A percentile compares a stretch with the other conserved stretches of the same genome.
Conservation (phyloP, 1,284 basidiomycete genomes). For the Malassezia caprae region DNA sequence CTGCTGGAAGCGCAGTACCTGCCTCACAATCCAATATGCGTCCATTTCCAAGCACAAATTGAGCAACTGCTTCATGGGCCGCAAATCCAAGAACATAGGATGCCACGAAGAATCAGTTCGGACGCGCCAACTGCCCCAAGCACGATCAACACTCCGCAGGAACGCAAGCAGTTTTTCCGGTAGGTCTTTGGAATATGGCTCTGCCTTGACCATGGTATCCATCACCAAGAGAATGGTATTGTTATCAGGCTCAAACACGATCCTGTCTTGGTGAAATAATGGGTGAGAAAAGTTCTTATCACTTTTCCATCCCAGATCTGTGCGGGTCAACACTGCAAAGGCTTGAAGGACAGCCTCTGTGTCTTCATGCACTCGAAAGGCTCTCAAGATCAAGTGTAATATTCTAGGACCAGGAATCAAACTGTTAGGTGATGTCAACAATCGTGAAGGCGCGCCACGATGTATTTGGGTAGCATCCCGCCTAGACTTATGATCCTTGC, state of each 20-base stretch:
- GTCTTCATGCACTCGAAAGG: background rate
- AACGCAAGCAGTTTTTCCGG: background rate
- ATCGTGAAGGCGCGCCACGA: background rate
- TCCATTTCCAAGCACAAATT: background rate
- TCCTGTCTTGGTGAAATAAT: background rate
- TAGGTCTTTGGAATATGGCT: background rate
- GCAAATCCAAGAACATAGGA: constrained; percentile 6
- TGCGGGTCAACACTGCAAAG: background rate
- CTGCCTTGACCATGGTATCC: background rate
- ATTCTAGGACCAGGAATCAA: constrained; percentile 3
- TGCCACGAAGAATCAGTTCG: background rate
- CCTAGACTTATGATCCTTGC: background rate
- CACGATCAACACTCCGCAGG: constrained; percentile 1
- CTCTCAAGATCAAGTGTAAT: background rate
- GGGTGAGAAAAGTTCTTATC: background rate
- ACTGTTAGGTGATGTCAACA: background rate
- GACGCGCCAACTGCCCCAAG: background rate
- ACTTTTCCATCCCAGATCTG: background rate
- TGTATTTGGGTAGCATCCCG: background rate
- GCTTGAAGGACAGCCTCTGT: background rate
- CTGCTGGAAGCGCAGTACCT: constrained; percentile 4
- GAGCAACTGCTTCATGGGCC: background rate
- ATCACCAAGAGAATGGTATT: constrained; percentile 2
- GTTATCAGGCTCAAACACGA: constrained; percentile 4
- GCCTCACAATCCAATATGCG: background rate